A percentile compares a stretch with the other conserved stretches of the same genome.
Conservation (phyloP, 148 eudicot genomes). For the Limonium bicolor region DNA sequence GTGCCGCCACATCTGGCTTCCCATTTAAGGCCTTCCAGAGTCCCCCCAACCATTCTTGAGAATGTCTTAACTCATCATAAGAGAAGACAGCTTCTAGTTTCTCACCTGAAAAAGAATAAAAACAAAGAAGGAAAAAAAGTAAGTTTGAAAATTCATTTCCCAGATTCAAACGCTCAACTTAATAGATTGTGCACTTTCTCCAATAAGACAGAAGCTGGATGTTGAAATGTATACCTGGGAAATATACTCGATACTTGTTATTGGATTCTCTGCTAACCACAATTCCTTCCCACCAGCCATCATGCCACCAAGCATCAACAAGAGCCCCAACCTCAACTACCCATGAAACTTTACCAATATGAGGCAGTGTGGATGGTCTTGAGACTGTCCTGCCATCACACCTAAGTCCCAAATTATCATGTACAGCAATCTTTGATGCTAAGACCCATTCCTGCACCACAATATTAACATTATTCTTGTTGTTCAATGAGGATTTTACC, state of each 20-base stretch:
- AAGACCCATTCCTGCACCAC: constrained; percentile 63
- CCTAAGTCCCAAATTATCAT: constrained; percentile 51
- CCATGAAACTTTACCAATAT: constrained; percentile 9
- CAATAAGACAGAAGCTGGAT: background rate
- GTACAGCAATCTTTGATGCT: constrained; percentile 38
- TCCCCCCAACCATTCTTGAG: constrained; percentile 65
- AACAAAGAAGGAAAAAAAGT: background rate
- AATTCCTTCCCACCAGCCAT: constrained; percentile 97
- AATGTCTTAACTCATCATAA: constrained; percentile 37
- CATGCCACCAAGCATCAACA: constrained; percentile 88
- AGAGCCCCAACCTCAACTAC: constrained; percentile 27
- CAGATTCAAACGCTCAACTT: background rate
- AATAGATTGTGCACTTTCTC: background rate
- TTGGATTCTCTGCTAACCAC: constrained; percentile 34
- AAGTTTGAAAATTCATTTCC: background rate
- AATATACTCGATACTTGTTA: constrained; percentile 40
- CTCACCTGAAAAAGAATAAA: constrained; percentile 30
- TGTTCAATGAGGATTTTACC: background rate
- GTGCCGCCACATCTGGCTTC: constrained; percentile 37
- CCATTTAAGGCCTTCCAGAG: constrained; percentile 43
- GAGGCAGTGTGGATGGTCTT: constrained; percentile 28
- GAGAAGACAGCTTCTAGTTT: constrained; percentile 25
- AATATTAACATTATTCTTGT: background rate
- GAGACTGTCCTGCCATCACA: constrained; percentile 39
- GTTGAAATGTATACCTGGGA: constrained; percentile 36